Base-by-base conservation (phyloP, 257 asterid species). In the Solanum paucissectum region DNA sequence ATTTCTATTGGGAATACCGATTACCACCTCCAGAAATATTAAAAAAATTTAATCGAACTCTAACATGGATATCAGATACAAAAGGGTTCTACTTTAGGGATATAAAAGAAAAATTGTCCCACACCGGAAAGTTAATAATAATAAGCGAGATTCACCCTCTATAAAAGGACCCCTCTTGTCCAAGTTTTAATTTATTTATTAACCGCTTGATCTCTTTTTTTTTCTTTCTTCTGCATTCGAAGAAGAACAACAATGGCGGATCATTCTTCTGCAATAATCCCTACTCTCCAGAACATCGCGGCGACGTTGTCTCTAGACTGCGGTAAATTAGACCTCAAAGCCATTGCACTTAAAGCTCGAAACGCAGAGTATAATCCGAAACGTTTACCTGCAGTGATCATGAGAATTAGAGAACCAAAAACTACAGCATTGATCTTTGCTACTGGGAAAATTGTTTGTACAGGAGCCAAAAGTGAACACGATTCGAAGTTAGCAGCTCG, bases 341-440 rank as follows among this genome's bases (percentile, higher is more conserved):
- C 96, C 20, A 94, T 96, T 86, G 99, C 99, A 55, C 90, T 95
- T 90, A 93, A 93, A 77, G 64, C 64, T 55, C 64, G 10, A 55
- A 55, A 55, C n/a, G n/a, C n/a, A 55, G 98, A 96, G 86, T 96
- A 96, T 84, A 96, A 96, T 89, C 98, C 97, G 29, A 96, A 95
- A 55, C 64, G 64, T 18, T 55, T 55, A 55, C 64, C 64, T 18
- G n/a, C n/a, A 55, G 64, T 18, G 64, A 55, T 55, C 64, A 55
- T 55, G 64, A 18, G 64, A 55, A 55, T 55, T 55, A 55, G 64
- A 55, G 64, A 55, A 55, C 64, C 64, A 18, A 55, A 55, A 55
- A 55, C 64, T 20, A 55, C 64, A 55, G n/a, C 64, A 55, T 55
- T 55, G 64, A 55, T 18, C 64, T 55, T 55, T 55, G 64, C 64